Evolutionary conservation across 106 monocot species (phyloP), one percentile per base, ranked within the genome.

Genomic region (Platanthera zijinensis): DNA sequence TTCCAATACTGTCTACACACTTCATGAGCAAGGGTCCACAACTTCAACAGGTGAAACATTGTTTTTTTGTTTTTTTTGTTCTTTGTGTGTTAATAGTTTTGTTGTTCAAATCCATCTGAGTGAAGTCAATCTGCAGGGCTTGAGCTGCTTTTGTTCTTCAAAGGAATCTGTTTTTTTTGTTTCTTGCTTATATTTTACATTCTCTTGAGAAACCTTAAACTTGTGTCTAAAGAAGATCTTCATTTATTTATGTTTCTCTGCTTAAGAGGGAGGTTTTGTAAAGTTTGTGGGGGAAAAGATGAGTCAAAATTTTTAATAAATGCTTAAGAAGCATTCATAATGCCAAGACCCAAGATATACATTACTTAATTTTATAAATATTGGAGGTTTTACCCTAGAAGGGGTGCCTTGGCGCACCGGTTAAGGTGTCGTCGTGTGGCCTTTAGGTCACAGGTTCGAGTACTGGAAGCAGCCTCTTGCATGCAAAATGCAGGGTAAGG

Each of bases 1-100:
- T 97, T 80, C 97, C 89, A 19, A 63, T 81, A 52, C 84, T 97
- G 66, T 50, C 89, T 72, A 69, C 76, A 51, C 70, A 84, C 19
- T 62, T 92, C 68, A 64, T 82, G 4, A 80, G 69, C 74, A 81
- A 66, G 68, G 79, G 62, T 69, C 25, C 46, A 63, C 71, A 85
- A 21, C 9, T 85, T 54, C 77, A 85, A 8, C 92, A 89, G 91
- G 97, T 92, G 17, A 86, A 72, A 52, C 11, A 8, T 53, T 53
- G 0, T 13, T 10, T 53, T 30, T 22, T 11, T 11, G 3, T n/a
- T 10, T 67, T 32, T 67, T 32, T 67, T 39, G 21, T 21, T 61
- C 8, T 2, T 18, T 61, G 19, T 21, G 21, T 61, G 21, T 61
- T 59, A 18, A 10, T 61, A 61, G 21, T 61, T 5, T 61, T 61